These are phyloP conservation scores for Ettlia oleoabundans DNA, from an alignment of 139 green algal species.

Conservation along the genomic window DNA sequence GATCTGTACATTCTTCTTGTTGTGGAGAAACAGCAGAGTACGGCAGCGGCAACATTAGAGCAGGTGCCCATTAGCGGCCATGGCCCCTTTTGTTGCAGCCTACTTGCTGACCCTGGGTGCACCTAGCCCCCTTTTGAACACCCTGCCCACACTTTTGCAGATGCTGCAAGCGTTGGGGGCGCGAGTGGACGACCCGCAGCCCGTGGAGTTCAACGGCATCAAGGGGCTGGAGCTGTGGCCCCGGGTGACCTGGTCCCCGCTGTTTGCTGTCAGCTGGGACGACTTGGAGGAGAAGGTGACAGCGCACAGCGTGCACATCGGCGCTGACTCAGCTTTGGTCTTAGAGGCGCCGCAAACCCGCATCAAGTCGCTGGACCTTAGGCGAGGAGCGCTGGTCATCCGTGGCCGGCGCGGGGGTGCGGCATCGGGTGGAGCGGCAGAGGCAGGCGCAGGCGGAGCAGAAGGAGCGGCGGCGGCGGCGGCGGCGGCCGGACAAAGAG, in stretches of 20 bases:
- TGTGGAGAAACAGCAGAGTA: too few species aligned
- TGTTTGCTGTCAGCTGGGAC: constrained; percentile 76
- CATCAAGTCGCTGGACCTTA: constrained; percentile 69
- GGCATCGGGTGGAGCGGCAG: too few species aligned
- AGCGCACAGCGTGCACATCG: constrained; percentile 52
- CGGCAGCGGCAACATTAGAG: too few species aligned
- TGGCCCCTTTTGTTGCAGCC: too few species aligned
- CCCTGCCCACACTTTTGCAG: constrained; percentile 1
- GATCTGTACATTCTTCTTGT: too few species aligned
- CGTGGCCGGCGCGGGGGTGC: neutral
- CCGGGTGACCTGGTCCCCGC: constrained; percentile 75
- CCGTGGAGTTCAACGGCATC: constrained; percentile 61
- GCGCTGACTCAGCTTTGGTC: constrained; percentile 62
- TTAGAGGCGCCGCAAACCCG: constrained; percentile 73
- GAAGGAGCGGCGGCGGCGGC: constrained; percentile 52
- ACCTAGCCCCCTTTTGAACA: neutral
- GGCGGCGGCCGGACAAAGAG: neutral
- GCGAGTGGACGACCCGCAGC: constrained; percentile 50
- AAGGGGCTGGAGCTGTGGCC: constrained; percentile 70
- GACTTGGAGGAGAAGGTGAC: constrained; percentile 69
- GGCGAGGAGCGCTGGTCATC: constrained; percentile 80
- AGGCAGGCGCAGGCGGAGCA: neutral
- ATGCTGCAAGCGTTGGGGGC: constrained; percentile 50
- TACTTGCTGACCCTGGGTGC: too few species aligned
- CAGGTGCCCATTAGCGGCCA: too few species aligned